These are phyloP conservation scores for Medicago truncatula DNA, from an alignment of 306 rosid genomes.

Conservation along the genomic window DNA sequence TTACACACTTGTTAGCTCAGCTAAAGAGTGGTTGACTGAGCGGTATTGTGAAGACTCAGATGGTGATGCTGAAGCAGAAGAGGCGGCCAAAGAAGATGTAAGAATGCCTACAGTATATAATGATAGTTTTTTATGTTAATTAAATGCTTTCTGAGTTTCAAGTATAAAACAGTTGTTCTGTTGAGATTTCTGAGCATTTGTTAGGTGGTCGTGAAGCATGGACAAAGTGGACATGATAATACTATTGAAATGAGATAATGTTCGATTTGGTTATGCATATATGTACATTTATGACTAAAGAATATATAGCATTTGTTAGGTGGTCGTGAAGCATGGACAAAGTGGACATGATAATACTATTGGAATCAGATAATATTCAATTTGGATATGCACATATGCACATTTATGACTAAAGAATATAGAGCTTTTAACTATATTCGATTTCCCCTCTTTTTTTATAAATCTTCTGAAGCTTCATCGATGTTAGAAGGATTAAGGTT, in stretches of 20 bases:
- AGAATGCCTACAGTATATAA: slow-evolving; percentile 34
- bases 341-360: slow-evolving; percentile 17
- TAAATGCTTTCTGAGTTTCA: slow-evolving; percentile 32
- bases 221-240: slow-evolving; percentile 16
- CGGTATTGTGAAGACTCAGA: slow-evolving; percentile 65
- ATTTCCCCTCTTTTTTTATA: background rate
- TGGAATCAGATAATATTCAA: slow-evolving; percentile 12
- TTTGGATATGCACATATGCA: background rate
- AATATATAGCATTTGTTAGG: background rate
- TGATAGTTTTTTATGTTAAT: slow-evolving; percentile 32
- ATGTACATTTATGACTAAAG: slow-evolving; percentile 7
- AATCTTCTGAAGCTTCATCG: background rate
- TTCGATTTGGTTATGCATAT: background rate
- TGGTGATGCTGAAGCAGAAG: slow-evolving; percentile 74
- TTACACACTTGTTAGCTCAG: slow-evolving; percentile 91
- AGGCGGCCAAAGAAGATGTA: slow-evolving; percentile 91
- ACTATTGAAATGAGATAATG: slow-evolving; percentile 14
- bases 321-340: slow-evolving; percentile 7
- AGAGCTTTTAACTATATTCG: background rate
- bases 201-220: slow-evolving; percentile 2
- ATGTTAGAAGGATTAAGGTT: slow-evolving; percentile 2
- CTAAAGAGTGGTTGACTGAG: slow-evolving; percentile 93
- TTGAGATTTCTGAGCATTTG: slow-evolving; percentile 8
- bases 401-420: slow-evolving; percentile 9
- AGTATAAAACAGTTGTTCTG: slow-evolving; percentile 14